Conservation (phyloP, 2,329 filamentous ascomycete species). For the Basipetospora sp. region DNA sequence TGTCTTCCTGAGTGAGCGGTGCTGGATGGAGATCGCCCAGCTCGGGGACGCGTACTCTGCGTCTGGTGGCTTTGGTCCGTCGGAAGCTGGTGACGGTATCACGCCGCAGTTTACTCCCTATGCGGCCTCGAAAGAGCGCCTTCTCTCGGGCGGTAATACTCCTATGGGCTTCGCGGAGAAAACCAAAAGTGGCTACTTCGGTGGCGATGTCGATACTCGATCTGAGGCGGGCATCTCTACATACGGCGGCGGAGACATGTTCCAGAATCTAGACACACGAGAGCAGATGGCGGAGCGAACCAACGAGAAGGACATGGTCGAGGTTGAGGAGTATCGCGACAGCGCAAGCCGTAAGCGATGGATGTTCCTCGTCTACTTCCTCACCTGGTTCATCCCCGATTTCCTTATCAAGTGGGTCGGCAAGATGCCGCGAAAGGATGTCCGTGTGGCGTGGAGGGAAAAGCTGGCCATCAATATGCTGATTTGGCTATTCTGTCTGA, state of each 20-base stretch:
- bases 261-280: constrained; percentile 85
- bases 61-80: constrained; percentile 33
- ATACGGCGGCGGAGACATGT: constrained; percentile 89
- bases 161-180: constrained; percentile 60
- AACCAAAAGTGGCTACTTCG: constrained; percentile 65
- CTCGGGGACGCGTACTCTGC: constrained; percentile 46
- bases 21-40: constrained; percentile 81
- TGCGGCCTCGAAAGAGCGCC: constrained; percentile 46
- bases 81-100: constrained; percentile 49
- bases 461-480: constrained; percentile 96
- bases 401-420: constrained; percentile 63
- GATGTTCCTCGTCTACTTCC: constrained; percentile 65
- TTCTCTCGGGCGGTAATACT: constrained; percentile 32
- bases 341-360: constrained; percentile 77
- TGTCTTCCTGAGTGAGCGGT: constrained; percentile 86
- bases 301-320: constrained; percentile 76
- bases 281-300: constrained; percentile 91
- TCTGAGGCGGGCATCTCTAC: constrained; percentile 89
- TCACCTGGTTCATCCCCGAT: constrained; percentile 83
- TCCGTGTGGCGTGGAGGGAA: constrained; percentile 86
- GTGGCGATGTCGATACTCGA: constrained; percentile 61
- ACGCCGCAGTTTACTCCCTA: constrained; percentile 46
- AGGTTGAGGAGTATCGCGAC: constrained; percentile 71
- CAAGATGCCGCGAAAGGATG: constrained; percentile 79
- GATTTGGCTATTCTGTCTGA: constrained; percentile 74